phyloP scores from a whole-genome alignment of 352 stramenopile genomes.

The Halophytophthora polymorphica region DNA sequence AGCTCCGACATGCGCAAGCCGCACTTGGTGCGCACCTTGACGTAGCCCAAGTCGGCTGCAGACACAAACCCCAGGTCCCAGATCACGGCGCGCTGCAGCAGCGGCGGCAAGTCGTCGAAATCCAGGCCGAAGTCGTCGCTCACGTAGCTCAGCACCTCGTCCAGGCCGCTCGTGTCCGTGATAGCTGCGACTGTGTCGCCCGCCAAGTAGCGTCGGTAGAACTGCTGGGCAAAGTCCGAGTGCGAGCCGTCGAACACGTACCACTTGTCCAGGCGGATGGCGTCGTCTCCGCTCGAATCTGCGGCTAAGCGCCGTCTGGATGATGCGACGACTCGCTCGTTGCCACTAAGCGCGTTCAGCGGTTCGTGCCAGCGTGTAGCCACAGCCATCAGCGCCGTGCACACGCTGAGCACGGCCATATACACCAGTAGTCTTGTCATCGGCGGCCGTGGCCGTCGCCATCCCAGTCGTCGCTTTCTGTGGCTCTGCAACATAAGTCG shows the following conservation, averaged over 20 bases:
- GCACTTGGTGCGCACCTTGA: constrained; percentile 36
- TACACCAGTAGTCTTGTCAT: constrained; percentile 6
- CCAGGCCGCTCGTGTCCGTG: constrained; percentile 11
- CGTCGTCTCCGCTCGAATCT: constrained; percentile 3
- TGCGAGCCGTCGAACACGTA: constrained; percentile 45
- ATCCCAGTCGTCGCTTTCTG: constrained; percentile 1
- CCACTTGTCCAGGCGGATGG: constrained; percentile 36
- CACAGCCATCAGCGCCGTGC: constrained; percentile 1
- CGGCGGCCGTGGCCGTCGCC: neutral
- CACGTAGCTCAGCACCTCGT: constrained; percentile 19
- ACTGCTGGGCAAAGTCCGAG: constrained; percentile 55
- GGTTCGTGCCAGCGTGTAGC: neutral
- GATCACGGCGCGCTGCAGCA: constrained; percentile 44
- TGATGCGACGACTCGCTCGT: too few relatives aligned
- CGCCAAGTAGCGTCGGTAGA: constrained; percentile 40
- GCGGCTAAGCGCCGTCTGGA: constrained; percentile 9
- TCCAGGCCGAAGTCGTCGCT: constrained; percentile 19
- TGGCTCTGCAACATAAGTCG: too few relatives aligned
- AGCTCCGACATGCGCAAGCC: constrained; percentile 43
- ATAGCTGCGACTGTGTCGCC: constrained; percentile 16
- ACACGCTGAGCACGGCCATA: constrained; percentile 4
- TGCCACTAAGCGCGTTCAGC: too few relatives aligned
- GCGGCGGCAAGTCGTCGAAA: constrained; percentile 24
- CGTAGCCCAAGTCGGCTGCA: constrained; percentile 23
- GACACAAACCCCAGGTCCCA: constrained; percentile 45